phyloP scores from a whole-genome alignment of 345 rosid genomes.

The Gossypioides kirkii region DNA sequence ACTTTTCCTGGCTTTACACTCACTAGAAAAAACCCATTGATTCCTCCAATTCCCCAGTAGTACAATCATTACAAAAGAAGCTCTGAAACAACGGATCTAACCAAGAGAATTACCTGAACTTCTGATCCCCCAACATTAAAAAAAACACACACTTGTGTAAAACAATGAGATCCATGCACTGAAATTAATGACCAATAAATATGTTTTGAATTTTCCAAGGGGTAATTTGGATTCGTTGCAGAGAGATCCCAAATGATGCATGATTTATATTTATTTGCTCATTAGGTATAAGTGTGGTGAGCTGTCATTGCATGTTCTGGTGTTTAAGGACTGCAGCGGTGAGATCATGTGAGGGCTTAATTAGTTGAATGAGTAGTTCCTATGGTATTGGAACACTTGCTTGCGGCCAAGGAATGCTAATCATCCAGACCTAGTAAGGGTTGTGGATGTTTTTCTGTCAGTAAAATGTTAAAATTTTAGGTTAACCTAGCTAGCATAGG shows the following conservation, averaged over 20 bases:
- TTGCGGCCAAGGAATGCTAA: slow-evolving; percentile 16
- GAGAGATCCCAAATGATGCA: not conserved
- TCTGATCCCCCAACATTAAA: not conserved
- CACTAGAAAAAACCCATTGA: not conserved
- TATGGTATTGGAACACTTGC: slow-evolving; percentile 18
- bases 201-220: not conserved
- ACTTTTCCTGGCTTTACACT: not conserved
- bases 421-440: too few relatives aligned
- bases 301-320: slow-evolving; percentile 9
- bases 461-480: not conserved
- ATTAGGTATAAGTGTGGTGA: not conserved
- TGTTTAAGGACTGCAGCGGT: not conserved
- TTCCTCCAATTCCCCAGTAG: slow-evolving; percentile 7
- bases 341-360: not conserved
- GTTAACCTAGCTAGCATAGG: slow-evolving; percentile 19
- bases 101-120: not conserved
- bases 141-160: not conserved
- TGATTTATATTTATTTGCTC: not conserved
- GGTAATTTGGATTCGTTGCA: too few relatives aligned
- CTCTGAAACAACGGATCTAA: not conserved
- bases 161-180: slow-evolving; percentile 15
- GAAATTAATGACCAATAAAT: not conserved
- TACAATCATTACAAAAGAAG: slow-evolving; percentile 9
- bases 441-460: not conserved
- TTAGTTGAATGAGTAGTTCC: slow-evolving; percentile 4